Evolutionary conservation across 179 eudicot species (phyloP), one percentile per base, ranked within the genome.

Genomic region (Drosera spatulata): DNA sequence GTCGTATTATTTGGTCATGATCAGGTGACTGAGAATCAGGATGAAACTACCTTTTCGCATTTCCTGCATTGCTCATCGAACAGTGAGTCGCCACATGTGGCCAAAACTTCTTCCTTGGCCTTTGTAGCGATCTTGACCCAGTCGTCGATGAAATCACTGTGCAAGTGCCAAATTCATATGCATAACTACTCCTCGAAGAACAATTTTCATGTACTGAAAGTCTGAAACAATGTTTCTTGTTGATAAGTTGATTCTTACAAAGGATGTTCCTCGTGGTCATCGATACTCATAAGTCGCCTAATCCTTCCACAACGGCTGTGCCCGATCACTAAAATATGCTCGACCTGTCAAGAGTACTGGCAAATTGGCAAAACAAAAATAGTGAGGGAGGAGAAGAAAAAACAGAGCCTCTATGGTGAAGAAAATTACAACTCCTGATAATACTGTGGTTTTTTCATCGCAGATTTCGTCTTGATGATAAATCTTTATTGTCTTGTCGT

Each of bases 231-330:
- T 45, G 10, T 6, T 45, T 45, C 10, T 6, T 6, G 10, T 45
- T 6, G 49, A 2, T 45, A 45, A 45, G 10, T 6, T 6, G 10
- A 45, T 47, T 15, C 75, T 40, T 55, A 73, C 69, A 42, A 53
- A 2, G 61, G 22, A 39, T 49, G 5, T 43, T 58, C 41, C 3
- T 9, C 51, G 41, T 63, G 61, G 1, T 49, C 58, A 10, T 1
- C 8, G n/a, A 51, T 14, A 6, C 3, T 11, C 74, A 73, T 65
- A 33, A 73, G 73, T 14, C 53, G 58, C 53, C 41, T 12, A 39
- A 73, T 73, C 60, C 74, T 70, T 8, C 77, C 77, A 53, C 77
- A 64, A 3, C 43, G 44, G 46, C 70, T 65, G 41, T 73, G 77
- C 40, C 73, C 77, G 44, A 69, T 69, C 9, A 73, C 73, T 64